phyloP scores from a whole-genome alignment of 1,139 yeast species.

The Kodamaea ohmeri region DNA sequence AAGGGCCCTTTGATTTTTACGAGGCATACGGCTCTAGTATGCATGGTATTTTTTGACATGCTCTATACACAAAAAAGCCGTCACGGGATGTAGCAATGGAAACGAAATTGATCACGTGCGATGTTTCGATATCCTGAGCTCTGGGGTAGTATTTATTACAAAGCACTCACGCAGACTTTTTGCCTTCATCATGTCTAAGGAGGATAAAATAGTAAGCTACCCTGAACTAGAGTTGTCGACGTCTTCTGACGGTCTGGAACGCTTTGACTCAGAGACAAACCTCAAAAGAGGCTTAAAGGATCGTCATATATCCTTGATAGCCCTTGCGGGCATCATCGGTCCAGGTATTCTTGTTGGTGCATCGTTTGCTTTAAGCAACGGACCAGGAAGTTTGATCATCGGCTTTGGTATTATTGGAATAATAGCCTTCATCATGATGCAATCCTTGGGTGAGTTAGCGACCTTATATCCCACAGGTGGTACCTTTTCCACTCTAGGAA shows the following conservation, averaged over 20 bases:
- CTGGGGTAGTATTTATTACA: background rate
- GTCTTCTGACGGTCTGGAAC: slow-evolving; percentile 6
- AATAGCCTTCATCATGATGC: slow-evolving; percentile 58
- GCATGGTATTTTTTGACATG: background rate
- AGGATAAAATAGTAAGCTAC: slow-evolving; percentile 1
- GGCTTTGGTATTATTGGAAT: slow-evolving; percentile 52
- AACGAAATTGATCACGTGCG: slow-evolving; percentile 1
- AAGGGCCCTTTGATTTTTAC: too few relatives aligned
- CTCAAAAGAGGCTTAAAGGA: slow-evolving; percentile 39
- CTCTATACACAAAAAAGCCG: background rate
- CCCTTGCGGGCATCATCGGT: slow-evolving; percentile 55
- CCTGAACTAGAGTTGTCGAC: slow-evolving; percentile 2
- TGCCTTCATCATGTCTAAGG: slow-evolving; percentile 4
- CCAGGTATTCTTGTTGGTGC: slow-evolving; percentile 54
- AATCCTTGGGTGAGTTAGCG: slow-evolving; percentile 55
- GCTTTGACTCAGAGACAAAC: slow-evolving; percentile 18
- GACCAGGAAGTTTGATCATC: slow-evolving; percentile 45
- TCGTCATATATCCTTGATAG: slow-evolving; percentile 45
- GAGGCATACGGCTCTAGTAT: too few relatives aligned
- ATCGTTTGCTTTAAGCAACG: slow-evolving; percentile 42
- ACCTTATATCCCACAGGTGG: slow-evolving; percentile 53
- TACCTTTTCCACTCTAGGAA: slow-evolving; percentile 53
- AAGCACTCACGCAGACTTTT: background rate
- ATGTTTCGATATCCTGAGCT: slow-evolving; percentile 1
- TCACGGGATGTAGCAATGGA: background rate